Conservation (phyloP, 2,329 filamentous ascomycete genomes). For the Paraconiothyrium brasiliense region DNA sequence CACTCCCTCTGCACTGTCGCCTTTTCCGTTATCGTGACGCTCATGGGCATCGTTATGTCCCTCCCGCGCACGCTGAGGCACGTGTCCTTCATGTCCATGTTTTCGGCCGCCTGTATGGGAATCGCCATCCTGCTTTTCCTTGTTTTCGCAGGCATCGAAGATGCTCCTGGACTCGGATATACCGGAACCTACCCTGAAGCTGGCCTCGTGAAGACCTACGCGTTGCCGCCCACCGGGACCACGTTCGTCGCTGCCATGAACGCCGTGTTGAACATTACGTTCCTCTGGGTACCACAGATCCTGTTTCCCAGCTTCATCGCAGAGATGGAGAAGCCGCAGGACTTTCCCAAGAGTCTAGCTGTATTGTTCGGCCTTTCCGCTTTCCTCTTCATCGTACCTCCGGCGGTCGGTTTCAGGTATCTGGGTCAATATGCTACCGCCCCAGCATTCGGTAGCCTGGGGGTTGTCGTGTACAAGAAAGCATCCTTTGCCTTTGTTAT, state of each 20-base stretch:
- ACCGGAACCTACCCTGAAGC: slow-evolving; percentile 54
- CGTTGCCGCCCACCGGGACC: slow-evolving; percentile 74
- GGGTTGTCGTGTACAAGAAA: slow-evolving; percentile 80
- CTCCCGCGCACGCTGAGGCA: slow-evolving; percentile 86
- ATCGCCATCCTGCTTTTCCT: slow-evolving; percentile 85
- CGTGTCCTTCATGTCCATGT: slow-evolving; percentile 79
- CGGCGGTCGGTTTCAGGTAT: slow-evolving; percentile 1
- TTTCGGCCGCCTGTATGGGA: slow-evolving; percentile 88
- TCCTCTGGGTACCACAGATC: slow-evolving; percentile 96
- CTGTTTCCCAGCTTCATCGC: slow-evolving; percentile 94
- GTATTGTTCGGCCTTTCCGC: slow-evolving; percentile 73
- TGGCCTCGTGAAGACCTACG: slow-evolving; percentile 63
- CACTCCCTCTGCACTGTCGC: slow-evolving; percentile 78
- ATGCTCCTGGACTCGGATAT: slow-evolving; percentile 72
- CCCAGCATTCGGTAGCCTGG: slow-evolving; percentile 86
- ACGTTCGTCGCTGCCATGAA: slow-evolving; percentile 84
- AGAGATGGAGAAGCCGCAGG: slow-evolving; percentile 82
- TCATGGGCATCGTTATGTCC: slow-evolving; percentile 81
- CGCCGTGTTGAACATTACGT: slow-evolving; percentile 94
- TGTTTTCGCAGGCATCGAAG: slow-evolving; percentile 81
- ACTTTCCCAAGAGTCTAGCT: slow-evolving; percentile 76
- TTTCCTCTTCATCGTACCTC: slow-evolving; percentile 55
- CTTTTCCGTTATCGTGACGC: slow-evolving; percentile 77
- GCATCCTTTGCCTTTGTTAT: slow-evolving; percentile 95
- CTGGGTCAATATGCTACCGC: slow-evolving; percentile 79